Evolutionary conservation across 2,329 filamentous ascomycete genomes (phyloP).

Genomic region (Orbilia brochopaga): DNA sequence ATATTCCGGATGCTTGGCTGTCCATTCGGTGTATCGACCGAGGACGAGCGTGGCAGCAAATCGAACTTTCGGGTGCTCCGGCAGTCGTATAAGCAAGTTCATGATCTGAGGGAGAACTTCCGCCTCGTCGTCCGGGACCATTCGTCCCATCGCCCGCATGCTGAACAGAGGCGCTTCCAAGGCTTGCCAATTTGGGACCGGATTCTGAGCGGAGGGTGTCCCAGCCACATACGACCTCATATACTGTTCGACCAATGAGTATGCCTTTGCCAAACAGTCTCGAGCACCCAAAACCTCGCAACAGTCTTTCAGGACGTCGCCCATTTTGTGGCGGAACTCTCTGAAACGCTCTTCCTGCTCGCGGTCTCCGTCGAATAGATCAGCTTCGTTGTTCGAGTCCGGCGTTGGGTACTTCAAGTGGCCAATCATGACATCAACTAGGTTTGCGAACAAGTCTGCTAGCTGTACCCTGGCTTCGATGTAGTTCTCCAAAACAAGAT

Average conservation of each 20-base stretch:
- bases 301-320: constrained; percentile 94
- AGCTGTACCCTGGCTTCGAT: constrained; percentile 78
- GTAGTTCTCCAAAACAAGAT: constrained; percentile 87
- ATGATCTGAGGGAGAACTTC: constrained; percentile 90
- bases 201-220: constrained; percentile 62
- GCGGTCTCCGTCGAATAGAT: constrained; percentile 93
- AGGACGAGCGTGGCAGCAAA: constrained; percentile 98
- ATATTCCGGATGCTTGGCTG: constrained; percentile 87
- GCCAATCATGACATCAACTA: constrained; percentile 90
- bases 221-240: constrained; percentile 70
- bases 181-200: constrained; percentile 92
- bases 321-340: constrained; percentile 95
- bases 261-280: constrained; percentile 87
- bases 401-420: constrained; percentile 86
- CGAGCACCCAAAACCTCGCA: constrained; percentile 95
- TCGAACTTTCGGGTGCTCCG: constrained; percentile 94
- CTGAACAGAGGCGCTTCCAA: constrained; percentile 94
- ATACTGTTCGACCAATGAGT: constrained; percentile 84
- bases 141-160: constrained; percentile 92
- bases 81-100: constrained; percentile 90
- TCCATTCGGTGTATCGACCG: constrained; percentile 97
- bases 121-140: constrained; percentile 88
- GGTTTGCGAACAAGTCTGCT: constrained; percentile 80
- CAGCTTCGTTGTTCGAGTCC: constrained; percentile 74
- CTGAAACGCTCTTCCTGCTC: constrained; percentile 97